Base-by-base conservation (phyloP, 805 yeast genomes). In the Brettanomyces anomalus region DNA sequence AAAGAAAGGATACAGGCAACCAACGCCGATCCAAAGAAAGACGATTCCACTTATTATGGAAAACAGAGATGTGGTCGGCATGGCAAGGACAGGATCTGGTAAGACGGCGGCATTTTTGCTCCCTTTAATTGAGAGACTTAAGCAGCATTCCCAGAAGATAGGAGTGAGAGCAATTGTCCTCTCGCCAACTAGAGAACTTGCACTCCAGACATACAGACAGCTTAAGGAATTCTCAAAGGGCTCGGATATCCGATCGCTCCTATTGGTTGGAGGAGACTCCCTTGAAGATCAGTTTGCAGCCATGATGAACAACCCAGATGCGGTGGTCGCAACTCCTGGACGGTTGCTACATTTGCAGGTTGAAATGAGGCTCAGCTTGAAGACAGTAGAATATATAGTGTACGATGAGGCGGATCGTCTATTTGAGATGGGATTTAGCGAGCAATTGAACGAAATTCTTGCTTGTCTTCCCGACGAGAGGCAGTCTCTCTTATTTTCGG, bases 31-130 rank as follows among this genome's bases (percentile, higher is more conserved):
- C 61, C 99, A 93, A 66, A 74, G 98, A 50, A 93, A 90, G 59
- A 82, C 98, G 3, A 85, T 93, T 45, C 98, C 98, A 0, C 69
- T 88, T 43, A 81, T 93, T 46, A 68, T 93, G 67, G 86, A 84
- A 38, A 83, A 79, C 43, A 73, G 94, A 57, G 98, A 93, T 65
- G 95, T 93, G 35, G 98, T 93, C 14, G 99, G 97, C 58, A 93
- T 93, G 99, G 99, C 99, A 14, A 76, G 99, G 57, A 93, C 99
- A 0, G 99, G 99, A 55, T 85, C 96, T 20, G 99, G 99, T 71
- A 93, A 93, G 60, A 93, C 99, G 0, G 98, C 98, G 7, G 97
- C 98, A 1, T 93, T 93, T 60, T 75, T 86, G 17, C 66, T 93
- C 43, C 99, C 99, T 3, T 71, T 93, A 68, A 72, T 93, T 49